A percentile compares a stretch with the other conserved stretches of the same genome.
These are phyloP conservation scores for Royoungia palumana DNA, from an alignment of 768 basidiomycete species.

Conservation along the genomic window DNA sequence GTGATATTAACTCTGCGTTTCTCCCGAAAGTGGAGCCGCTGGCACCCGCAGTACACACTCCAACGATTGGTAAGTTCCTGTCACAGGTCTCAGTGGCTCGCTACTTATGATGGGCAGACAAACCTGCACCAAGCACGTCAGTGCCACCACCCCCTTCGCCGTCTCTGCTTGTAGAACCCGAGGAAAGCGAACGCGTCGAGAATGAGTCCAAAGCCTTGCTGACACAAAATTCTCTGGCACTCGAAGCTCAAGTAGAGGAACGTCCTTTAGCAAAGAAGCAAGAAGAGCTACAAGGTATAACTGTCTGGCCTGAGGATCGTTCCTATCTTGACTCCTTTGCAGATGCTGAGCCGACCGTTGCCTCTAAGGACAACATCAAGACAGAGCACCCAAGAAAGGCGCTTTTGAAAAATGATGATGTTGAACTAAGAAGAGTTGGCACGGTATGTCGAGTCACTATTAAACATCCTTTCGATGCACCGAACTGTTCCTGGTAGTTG, in stretches of 20 bases:
- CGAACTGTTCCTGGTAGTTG: constrained; percentile 47
- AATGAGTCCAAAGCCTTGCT: constrained; percentile 54
- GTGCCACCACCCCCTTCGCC: constrained; percentile 7
- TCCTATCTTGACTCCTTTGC: constrained; percentile 1
- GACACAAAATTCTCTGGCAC: constrained; percentile 65
- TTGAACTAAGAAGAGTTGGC: constrained; percentile 74
- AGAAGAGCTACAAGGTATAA: constrained; percentile 61
- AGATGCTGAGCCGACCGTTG: constrained; percentile 13
- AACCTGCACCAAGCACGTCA: constrained; percentile 19
- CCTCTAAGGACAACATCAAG: constrained; percentile 24
- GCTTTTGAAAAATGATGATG: constrained; percentile 82
- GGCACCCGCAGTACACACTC: constrained; percentile 21
- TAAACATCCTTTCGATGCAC: background rate
- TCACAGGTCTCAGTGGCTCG: background rate
- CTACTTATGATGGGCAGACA: constrained; percentile 19
- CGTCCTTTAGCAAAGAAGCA: constrained; percentile 87
- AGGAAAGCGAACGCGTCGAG: constrained; percentile 45
- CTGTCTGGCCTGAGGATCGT: constrained; percentile 16
- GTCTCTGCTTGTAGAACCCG: constrained; percentile 22
- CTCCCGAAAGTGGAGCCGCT: constrained; percentile 71
- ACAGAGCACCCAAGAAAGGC: constrained; percentile 62
- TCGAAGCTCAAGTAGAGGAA: constrained; percentile 83
- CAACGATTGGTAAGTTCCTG: constrained; percentile 23
- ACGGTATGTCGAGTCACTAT: constrained; percentile 44
- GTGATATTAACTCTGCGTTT: constrained; percentile 96